Evolutionary conservation across 768 basidiomycete species (phyloP), one percentile per base, ranked within the genome.

Genomic region (Pholiota conissans): DNA sequence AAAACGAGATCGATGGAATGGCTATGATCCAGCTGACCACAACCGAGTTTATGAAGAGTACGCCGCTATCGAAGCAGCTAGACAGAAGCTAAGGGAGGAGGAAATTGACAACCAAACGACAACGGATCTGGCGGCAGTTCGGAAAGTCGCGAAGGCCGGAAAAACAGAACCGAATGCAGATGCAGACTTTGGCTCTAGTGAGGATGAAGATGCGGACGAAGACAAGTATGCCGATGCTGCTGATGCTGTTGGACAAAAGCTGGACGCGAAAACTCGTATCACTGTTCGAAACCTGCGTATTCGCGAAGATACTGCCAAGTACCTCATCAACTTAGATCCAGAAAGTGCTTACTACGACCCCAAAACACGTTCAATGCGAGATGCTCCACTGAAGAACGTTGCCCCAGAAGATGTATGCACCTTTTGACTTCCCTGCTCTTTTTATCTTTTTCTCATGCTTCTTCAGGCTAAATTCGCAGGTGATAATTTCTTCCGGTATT

Each of bases 341-440:
- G 89, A 93, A 0, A 94, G 91, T 65, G 97, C 97, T 8, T 98
- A 98, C 76, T 99, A 99, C 69, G 97, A 99, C 69, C 97, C 97
- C 47, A 99, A 99, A 78, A 98, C 97, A 11, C 89, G 97, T 67
- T 98, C 96, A 6, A 99, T 99, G 97, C 90, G 97, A 74, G 97
- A 99, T 67, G 95, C 96, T 39, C 97, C 96, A 0, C 59, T 87
- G 13, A 85, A 84, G 69, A 83, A 85, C 63, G 77, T 91, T 24
- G 79, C 86, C 5, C 75, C 91, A n/a, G 94, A 96, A 73, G 96
- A 98, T 67, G 95, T 95, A 69, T 8, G 37, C 46, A 2, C 18
- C 27, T 24, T 29, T 26, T 22, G 11, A 56, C 14, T 3, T 30
- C 37, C 55, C 34, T n/a, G n/a, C 59, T 27, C 30, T 5, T 20